These are phyloP conservation scores for Ustulina deusta DNA, from an alignment of 2,329 filamentous ascomycete genomes.

Conservation along the genomic window DNA sequence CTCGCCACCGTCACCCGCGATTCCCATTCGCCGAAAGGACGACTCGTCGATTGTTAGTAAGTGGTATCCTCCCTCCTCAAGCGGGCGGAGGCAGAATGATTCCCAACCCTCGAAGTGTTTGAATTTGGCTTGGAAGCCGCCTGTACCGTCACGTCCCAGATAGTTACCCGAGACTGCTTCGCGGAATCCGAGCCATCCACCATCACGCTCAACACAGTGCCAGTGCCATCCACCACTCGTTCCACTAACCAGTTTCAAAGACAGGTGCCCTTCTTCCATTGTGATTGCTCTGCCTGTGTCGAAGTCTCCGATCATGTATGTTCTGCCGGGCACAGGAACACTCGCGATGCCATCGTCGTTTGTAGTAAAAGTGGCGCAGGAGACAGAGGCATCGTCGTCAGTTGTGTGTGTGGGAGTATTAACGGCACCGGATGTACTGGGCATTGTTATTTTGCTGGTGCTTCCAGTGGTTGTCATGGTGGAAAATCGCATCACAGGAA, in stretches of 20 bases:
- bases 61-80: neutral
- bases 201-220: slow-evolving; percentile 8
- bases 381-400: neutral
- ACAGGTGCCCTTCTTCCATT: slow-evolving; percentile 11
- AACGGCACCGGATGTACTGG: neutral
- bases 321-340: slow-evolving; percentile 17
- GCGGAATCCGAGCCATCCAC: slow-evolving; percentile 15
- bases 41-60: neutral
- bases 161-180: slow-evolving; percentile 9
- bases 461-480: too few relatives aligned
- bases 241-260: slow-evolving; percentile 8
- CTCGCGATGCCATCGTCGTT: slow-evolving; percentile 10
- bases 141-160: neutral
- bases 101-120: neutral
- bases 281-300: slow-evolving; percentile 20
- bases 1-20: neutral
- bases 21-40: neutral
- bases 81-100: neutral
- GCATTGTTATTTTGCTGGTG: too few relatives aligned
- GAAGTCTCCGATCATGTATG: slow-evolving; percentile 35
- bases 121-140: neutral
- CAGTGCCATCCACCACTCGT: slow-evolving; percentile 13
- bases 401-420: neutral
- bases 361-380: neutral
- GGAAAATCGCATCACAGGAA: too few relatives aligned